Evolutionary conservation across 192 early-diverging fungal genomes (phyloP).

Genomic region (Glomus cerebriforme): DNA sequence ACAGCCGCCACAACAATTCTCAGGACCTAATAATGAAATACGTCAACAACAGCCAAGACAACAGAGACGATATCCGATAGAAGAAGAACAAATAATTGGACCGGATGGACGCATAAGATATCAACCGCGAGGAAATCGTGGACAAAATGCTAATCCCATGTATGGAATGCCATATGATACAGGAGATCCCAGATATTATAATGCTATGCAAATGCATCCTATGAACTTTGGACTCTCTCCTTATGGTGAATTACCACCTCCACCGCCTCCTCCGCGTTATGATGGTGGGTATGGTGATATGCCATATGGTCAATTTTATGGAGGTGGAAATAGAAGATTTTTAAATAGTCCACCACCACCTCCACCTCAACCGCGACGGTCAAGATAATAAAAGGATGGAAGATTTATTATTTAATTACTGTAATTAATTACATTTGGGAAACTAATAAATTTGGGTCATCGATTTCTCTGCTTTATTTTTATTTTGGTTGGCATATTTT

Average conservation of each 20-base stretch:
- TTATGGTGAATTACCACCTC: conserved; percentile 21
- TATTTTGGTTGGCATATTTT: background rate
- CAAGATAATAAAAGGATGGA: background rate
- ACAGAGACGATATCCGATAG: conserved; percentile 15
- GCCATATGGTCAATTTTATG: conserved; percentile 29
- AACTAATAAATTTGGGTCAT: background rate
- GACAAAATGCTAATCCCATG: conserved; percentile 18
- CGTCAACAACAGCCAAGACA: conserved; percentile 24
- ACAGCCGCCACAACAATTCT: conserved; percentile 11
- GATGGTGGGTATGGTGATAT: conserved; percentile 34
- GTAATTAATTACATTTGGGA: no score
- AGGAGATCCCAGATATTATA: conserved; percentile 33
- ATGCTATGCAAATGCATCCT: conserved; percentile 22
- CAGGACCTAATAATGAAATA: conserved; percentile 22
- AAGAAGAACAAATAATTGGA: conserved; percentile 30
- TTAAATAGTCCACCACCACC: conserved; percentile 23
- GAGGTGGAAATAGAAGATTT: conserved; percentile 30
- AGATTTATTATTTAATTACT: background rate
- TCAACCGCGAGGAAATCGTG: conserved; percentile 20
- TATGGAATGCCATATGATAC: conserved; percentile 30
- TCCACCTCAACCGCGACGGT: conserved; percentile 18
- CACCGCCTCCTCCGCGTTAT: conserved; percentile 27
- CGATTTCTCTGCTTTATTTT: background rate
- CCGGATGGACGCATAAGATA: conserved; percentile 21
- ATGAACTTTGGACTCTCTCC: conserved; percentile 26